Conservation (phyloP, 768 basidiomycete species). For the Psilocybe tampanensis region DNA sequence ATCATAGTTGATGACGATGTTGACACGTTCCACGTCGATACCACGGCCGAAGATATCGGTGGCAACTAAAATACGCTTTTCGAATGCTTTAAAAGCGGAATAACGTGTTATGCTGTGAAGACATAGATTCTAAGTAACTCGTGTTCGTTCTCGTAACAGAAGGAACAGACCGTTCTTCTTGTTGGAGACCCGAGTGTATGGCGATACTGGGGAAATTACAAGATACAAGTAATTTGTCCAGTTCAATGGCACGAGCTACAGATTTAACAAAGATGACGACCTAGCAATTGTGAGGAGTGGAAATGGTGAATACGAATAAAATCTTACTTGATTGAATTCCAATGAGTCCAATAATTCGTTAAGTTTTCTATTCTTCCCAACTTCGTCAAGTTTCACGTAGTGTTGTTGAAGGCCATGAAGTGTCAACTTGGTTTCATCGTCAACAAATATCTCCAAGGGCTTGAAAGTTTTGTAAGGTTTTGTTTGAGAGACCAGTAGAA, state of each 20-base stretch:
- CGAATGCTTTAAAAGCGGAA: conserved; percentile 98
- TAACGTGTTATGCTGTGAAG: conserved; percentile 83
- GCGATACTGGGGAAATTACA: conserved; percentile 99
- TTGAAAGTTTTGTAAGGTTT: conserved; percentile 31
- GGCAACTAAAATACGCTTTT: conserved; percentile 98
- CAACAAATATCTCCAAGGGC: conserved; percentile 99
- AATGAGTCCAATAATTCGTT: conserved; percentile 94
- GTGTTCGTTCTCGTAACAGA: background rate
- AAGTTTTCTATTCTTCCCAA: conserved; percentile 93
- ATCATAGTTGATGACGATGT: conserved; percentile 99
- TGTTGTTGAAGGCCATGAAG: conserved; percentile 98
- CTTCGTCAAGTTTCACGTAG: conserved; percentile 96
- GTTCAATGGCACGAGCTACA: conserved; percentile 92
- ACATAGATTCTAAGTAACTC: conserved; percentile 8
- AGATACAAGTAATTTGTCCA: conserved; percentile 93
- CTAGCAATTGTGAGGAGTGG: conserved; percentile 39
- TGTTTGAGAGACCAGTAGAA: background rate
- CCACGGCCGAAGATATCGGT: conserved; percentile 99
- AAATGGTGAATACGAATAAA: background rate
- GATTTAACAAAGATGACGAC: conserved; percentile 99
- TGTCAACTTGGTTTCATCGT: conserved; percentile 98
- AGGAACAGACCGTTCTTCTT: conserved; percentile 87
- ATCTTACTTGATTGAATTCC: conserved; percentile 93
- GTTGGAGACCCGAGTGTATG: conserved; percentile 92
- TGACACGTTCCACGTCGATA: conserved; percentile 99